Conservation (phyloP, 164 flowering plant species). For the Chloranthus sessilifolius region DNA sequence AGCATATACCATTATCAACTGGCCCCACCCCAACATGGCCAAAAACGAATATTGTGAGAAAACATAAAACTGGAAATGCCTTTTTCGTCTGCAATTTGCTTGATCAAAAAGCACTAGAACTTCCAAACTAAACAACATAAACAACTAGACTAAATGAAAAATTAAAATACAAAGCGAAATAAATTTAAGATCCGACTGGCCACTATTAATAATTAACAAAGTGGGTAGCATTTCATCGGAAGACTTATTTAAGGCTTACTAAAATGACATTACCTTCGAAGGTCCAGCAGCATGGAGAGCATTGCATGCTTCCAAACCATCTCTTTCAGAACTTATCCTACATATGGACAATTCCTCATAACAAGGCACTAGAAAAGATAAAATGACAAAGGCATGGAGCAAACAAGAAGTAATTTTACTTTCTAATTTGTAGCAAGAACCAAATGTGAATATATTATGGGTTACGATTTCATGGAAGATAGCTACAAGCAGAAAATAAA, state of each 20-base stretch:
- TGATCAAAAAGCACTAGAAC: too few relatives aligned
- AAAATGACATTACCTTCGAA: constrained; percentile 55
- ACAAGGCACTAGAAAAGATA: background rate
- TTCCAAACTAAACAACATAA: too few relatives aligned
- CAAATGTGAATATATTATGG: background rate
- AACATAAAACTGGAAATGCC: too few relatives aligned
- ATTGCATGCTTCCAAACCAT: constrained; percentile 91
- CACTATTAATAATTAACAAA: background rate
- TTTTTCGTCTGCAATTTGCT: too few relatives aligned
- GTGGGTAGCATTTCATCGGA: background rate
- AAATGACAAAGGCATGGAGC: background rate
- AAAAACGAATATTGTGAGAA: too few relatives aligned
- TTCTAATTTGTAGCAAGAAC: too few relatives aligned
- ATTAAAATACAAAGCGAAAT: too few relatives aligned
- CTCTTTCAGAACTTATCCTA: constrained; percentile 81
- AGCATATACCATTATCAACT: too few relatives aligned
- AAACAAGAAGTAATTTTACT: too few relatives aligned
- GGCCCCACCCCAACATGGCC: too few relatives aligned
- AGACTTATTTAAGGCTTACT: background rate
- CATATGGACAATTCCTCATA: background rate
- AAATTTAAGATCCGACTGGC: too few relatives aligned
- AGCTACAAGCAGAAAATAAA: background rate
- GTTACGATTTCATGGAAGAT: background rate
- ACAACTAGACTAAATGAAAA: too few relatives aligned
- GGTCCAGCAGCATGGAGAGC: constrained; percentile 93